phyloP scores from a whole-genome alignment of 2,329 filamentous ascomycete species.

The Trichophyton benhamiae region DNA sequence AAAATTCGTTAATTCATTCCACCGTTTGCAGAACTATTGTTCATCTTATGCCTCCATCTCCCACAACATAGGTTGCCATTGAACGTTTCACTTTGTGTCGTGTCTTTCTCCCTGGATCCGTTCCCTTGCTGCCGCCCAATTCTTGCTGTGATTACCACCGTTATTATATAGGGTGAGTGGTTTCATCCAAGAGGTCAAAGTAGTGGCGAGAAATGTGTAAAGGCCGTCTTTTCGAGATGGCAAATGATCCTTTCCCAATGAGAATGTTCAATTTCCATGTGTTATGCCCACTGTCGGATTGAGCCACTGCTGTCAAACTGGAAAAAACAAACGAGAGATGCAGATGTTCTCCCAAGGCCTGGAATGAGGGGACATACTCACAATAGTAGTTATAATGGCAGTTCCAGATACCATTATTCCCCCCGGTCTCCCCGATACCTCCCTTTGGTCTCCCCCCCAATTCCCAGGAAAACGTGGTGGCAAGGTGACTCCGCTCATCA shows the following conservation, averaged over 20 bases:
- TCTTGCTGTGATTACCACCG: not conserved
- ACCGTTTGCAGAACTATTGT: not conserved
- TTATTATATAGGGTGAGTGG: constrained; percentile 2
- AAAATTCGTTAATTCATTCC: not conserved
- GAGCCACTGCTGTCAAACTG: not conserved
- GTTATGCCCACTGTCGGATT: not conserved
- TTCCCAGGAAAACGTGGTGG: not conserved
- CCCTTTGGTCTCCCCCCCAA: constrained; percentile 10
- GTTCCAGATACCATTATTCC: constrained; percentile 14
- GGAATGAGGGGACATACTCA: constrained; percentile 11
- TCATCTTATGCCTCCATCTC: not conserved
- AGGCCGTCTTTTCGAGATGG: not conserved
- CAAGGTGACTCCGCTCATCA: not conserved
- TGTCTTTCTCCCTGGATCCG: not conserved
- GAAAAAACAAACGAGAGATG: not conserved
- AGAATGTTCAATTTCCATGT: not conserved
- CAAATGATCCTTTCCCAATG: not conserved
- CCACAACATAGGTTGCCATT: not conserved
- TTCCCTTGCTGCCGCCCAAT: not conserved
- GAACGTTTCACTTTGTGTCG: not conserved
- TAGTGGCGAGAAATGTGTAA: not conserved
- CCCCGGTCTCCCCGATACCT: constrained; percentile 4
- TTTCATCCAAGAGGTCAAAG: not conserved
- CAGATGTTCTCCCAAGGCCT: not conserved
- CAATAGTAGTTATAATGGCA: constrained; percentile 14